A percentile compares a stretch with the other conserved stretches of the same genome.
phyloP scores from a whole-genome alignment of 1,284 basidiomycete genomes.

The Sutorius eximius region DNA sequence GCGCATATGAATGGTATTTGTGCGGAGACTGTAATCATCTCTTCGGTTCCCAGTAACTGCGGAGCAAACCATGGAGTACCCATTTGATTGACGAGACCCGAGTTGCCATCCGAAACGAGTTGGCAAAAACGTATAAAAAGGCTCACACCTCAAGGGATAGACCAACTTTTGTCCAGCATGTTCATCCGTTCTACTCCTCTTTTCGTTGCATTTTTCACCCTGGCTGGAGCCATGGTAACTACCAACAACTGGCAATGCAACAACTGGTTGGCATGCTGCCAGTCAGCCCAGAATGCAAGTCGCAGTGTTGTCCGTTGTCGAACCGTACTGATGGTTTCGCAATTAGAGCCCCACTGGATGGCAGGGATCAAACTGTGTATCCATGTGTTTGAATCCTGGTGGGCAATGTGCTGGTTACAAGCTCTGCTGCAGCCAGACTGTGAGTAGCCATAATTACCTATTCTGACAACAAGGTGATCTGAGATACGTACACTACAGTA shows the following conservation, averaged over 20 bases:
- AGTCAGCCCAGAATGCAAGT: not conserved
- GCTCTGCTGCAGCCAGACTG: not conserved
- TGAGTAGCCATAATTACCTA: not conserved
- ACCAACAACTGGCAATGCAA: too few species aligned
- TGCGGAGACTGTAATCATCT: too few species aligned
- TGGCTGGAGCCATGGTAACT: not conserved
- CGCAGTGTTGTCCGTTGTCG: not conserved
- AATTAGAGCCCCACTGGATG: not conserved
- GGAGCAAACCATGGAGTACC: too few species aligned
- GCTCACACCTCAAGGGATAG: not conserved
- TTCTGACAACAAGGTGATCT: not conserved
- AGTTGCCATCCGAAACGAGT: not conserved
- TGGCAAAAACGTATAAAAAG: constrained; percentile 3
- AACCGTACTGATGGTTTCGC: not conserved
- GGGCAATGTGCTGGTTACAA: not conserved
- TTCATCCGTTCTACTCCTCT: constrained; percentile 1
- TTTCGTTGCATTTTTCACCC: not conserved
- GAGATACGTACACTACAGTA: not conserved
- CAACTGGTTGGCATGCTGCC: constrained; percentile 1
- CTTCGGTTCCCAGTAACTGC: too few species aligned
- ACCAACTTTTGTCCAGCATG: not conserved
- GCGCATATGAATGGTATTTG: too few species aligned
- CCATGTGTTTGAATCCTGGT: not conserved
- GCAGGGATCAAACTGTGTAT: constrained; percentile 3
- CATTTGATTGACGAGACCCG: not conserved